Evolutionary conservation across 345 rosid genomes (phyloP), one percentile per base, ranked within the genome.

Genomic region (Rhizophora mangle): DNA sequence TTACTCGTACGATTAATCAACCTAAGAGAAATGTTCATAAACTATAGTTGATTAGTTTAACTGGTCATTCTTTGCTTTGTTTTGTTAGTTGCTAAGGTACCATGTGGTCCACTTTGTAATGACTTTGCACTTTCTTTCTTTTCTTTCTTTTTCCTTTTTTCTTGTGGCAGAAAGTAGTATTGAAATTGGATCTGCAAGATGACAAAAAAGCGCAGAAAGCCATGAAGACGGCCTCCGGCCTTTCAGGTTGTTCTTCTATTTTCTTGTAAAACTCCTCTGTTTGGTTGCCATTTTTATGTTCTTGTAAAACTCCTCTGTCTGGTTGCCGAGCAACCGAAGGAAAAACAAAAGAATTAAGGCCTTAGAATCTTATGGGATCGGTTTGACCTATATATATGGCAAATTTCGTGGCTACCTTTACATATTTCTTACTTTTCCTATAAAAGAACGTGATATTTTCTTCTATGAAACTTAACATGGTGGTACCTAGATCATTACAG

Each of bases 171-270:
- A 81, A 78, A 72, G 55, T 72, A 32, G 79, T 82, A 56, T 53
- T 82, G 61, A 82, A 76, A 47, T 30, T 82, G 75, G 68, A 67
- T 21, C 11, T 79, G 52, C 63, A 61, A 47, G 81, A 26, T 36
- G 66, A 75, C 7, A 82, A 70, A 62, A 55, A 27, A 5, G 77
- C 72, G 78, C 59, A 61, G 68, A 82, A 77, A 68, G 80, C 76
- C 67, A 80, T 82, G 86, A 65, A 51, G 36, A 72, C 15, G 60
- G 80, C 65, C 63, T 75, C 83, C 21, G 68, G 80, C n/a, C 22
- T 80, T 39, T 1, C 67, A 59, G 80, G 86, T 80, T 46, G 24
- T 21, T 61, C 32, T 43, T 13, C 18, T 13, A 13, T 13, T 43
- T 43, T 43, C 49, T 43, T 13, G 49, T 43, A 43, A 13, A 32